A percentile compares a stretch with the other conserved stretches of the same genome.
Evolutionary conservation across 805 yeast genomes (phyloP).

Genomic region (Barnettozyma sucrosica): DNA sequence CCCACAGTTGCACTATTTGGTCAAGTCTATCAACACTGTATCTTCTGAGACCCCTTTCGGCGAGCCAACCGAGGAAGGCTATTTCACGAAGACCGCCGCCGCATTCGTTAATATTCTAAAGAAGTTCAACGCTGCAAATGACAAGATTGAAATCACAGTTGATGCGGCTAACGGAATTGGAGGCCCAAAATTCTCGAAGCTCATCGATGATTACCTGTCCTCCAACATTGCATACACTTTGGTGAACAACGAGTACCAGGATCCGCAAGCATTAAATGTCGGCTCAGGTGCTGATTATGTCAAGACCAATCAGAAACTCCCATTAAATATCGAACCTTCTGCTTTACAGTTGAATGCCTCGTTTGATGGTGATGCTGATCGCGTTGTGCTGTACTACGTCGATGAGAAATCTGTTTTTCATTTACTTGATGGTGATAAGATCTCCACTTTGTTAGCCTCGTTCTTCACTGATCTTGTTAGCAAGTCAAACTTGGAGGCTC

Average conservation of each 20-base stretch:
- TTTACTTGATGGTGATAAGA: conserved; percentile 87
- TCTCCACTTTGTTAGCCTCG: conserved; percentile 76
- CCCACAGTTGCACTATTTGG: conserved; percentile 89
- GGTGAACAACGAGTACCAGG: conserved; percentile 49
- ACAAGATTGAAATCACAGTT: conserved; percentile 46
- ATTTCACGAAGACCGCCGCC: conserved; percentile 53
- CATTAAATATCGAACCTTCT: conserved; percentile 47
- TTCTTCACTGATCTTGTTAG: conserved; percentile 50
- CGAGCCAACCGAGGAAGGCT: conserved; percentile 57
- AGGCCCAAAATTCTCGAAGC: conserved; percentile 57
- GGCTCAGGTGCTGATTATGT: conserved; percentile 95
- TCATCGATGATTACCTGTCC: conserved; percentile 38
- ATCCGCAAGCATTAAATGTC: conserved; percentile 58
- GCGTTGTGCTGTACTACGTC: conserved; percentile 76
- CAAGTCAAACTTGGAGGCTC: conserved; percentile 35
- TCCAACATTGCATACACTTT: conserved; percentile 38
- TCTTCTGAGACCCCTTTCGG: conserved; percentile 44
- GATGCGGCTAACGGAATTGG: conserved; percentile 99
- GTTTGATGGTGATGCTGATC: conserved; percentile 96
- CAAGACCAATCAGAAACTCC: conserved; percentile 79
- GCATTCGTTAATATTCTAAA: conserved; percentile 45
- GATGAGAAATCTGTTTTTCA: conserved; percentile 36
- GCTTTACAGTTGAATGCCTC: conserved; percentile 61
- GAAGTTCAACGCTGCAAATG: conserved; percentile 18
- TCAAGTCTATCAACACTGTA: conserved; percentile 62